phyloP scores from a whole-genome alignment of 495 filamentous ascomycete genomes.

The Penicillium diatomitis region DNA sequence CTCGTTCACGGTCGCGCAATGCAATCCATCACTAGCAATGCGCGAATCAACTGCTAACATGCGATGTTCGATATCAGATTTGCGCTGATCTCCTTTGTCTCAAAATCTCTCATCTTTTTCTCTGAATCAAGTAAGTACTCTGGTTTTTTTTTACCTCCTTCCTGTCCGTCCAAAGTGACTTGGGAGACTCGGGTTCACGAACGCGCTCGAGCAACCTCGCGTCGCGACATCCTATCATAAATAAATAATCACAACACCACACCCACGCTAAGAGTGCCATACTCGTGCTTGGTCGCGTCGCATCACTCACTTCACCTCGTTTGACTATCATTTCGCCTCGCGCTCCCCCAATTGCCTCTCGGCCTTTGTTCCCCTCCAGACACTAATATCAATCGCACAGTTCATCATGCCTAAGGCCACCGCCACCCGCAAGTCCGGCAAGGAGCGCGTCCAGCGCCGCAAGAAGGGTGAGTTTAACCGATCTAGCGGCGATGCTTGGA shows the following conservation, averaged over 20 bases:
- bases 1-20: conserved; percentile 7
- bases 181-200: background rate
- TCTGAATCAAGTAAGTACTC: background rate
- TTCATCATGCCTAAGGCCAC: conserved; percentile 70
- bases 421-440: conserved; percentile 44
- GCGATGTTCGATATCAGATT: background rate
- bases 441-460: conserved; percentile 52
- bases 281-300: background rate
- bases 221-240: background rate
- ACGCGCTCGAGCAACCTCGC: background rate
- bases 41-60: conserved; percentile 3
- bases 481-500: too few species aligned
- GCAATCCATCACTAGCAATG: background rate
- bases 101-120: background rate
- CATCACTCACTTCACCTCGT: background rate
- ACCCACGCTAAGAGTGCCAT: background rate
- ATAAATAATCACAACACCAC: background rate
- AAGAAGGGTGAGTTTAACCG: conserved; percentile 63
- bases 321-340: background rate
- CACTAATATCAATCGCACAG: conserved; percentile 4
- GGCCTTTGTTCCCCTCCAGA: background rate
- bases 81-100: background rate
- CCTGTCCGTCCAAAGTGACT: background rate
- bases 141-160: background rate
- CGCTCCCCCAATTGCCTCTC: background rate